Evolutionary conservation across 73 alveolate genomes (phyloP).

Genomic region (Uronychia setigera): DNA sequence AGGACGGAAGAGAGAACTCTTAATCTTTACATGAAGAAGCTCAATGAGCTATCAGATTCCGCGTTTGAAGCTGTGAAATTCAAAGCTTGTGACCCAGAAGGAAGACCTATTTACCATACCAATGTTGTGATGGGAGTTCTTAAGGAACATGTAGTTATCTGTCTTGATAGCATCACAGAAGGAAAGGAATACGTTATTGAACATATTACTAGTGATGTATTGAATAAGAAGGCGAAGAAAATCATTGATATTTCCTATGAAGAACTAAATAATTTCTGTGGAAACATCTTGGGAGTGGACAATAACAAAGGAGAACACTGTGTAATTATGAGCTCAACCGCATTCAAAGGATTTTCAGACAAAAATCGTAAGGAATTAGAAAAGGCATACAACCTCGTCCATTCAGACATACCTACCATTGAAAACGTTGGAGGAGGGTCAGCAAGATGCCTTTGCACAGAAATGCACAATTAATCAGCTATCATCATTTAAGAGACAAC

Average conservation of each 20-base stretch:
- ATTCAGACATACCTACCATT: constrained; percentile 44
- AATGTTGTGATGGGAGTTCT: constrained; percentile 77
- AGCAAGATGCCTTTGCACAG: constrained; percentile 72
- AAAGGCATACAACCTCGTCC: constrained; percentile 27
- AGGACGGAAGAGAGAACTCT: constrained; percentile 59
- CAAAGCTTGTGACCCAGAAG: constrained; percentile 36
- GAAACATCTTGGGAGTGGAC: constrained; percentile 55
- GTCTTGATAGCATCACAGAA: constrained; percentile 69
- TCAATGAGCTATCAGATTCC: constrained; percentile 14
- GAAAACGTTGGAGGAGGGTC: constrained; percentile 74
- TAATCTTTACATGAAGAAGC: constrained; percentile 31
- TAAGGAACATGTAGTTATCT: constrained; percentile 67
- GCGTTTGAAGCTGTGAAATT: constrained; percentile 21
- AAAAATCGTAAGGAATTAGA: constrained; percentile 24
- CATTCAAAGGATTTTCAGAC: constrained; percentile 43
- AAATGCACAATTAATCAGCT: too few species aligned
- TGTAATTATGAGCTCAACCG: constrained; percentile 61
- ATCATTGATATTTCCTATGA: constrained; percentile 35
- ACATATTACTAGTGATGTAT: constrained; percentile 10
- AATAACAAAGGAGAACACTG: constrained; percentile 46
- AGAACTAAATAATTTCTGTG: constrained; percentile 54
- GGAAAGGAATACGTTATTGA: constrained; percentile 34
- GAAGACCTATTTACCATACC: constrained; percentile 77
- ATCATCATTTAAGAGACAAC: too few species aligned
- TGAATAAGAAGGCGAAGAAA: constrained; percentile 14